phyloP scores from a whole-genome alignment of 352 stramenopile species.

The Phytophthora palmivora region DNA sequence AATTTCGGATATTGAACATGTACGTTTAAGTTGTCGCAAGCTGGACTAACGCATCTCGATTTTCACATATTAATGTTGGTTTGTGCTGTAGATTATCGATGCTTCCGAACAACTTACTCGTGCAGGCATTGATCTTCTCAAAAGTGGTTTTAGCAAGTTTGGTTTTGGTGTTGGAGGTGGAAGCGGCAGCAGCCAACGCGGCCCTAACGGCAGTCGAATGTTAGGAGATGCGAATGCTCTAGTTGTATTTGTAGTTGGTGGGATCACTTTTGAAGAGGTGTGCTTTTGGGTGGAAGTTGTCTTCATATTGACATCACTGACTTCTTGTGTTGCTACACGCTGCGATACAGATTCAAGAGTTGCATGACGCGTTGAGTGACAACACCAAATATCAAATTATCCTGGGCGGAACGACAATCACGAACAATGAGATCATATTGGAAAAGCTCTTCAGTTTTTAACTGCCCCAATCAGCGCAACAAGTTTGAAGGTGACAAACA shows the following conservation, averaged over 20 bases:
- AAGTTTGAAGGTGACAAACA: neutral
- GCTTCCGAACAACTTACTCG: constrained; percentile 80
- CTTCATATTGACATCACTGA: constrained; percentile 1
- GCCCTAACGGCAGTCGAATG: constrained; percentile 30
- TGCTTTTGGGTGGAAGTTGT: neutral
- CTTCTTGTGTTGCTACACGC: constrained; percentile 3
- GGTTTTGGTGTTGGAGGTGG: constrained; percentile 54
- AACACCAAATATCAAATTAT: constrained; percentile 66
- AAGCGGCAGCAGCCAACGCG: constrained; percentile 22
- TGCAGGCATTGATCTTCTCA: constrained; percentile 80
- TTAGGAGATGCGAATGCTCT: constrained; percentile 53
- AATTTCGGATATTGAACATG: constrained; percentile 56
- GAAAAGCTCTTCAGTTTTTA: constrained; percentile 58
- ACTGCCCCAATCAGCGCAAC: neutral
- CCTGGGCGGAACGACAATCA: constrained; percentile 76
- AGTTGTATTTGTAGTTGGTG: constrained; percentile 80
- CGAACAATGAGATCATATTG: constrained; percentile 70
- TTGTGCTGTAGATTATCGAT: constrained; percentile 63
- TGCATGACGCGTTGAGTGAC: constrained; percentile 60
- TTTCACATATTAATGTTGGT: neutral
- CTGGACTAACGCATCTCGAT: neutral
- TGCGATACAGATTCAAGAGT: constrained; percentile 64
- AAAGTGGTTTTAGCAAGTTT: constrained; percentile 86
- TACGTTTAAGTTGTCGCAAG: constrained; percentile 22
- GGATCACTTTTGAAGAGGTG: constrained; percentile 83